Conservation (phyloP, 495 filamentous ascomycete genomes). For the Recurvomyces mirabilis region DNA sequence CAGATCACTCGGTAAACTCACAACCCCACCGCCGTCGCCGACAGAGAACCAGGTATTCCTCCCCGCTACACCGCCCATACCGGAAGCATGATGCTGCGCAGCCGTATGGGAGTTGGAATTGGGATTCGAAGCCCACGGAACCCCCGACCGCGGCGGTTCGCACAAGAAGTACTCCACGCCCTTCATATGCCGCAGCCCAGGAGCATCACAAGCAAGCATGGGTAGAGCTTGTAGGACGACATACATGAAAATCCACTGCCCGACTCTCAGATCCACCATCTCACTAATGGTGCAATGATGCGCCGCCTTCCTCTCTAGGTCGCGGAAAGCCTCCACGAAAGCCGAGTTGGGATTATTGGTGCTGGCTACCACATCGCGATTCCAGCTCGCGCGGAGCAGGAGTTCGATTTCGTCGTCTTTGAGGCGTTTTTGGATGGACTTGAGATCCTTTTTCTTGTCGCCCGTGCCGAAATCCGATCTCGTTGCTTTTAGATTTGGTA, state of each 20-base stretch:
- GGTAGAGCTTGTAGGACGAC: constrained; percentile 82
- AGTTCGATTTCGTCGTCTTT: constrained; percentile 65
- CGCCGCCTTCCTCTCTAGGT: constrained; percentile 68
- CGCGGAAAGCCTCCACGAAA: constrained; percentile 70
- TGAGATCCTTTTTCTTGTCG: constrained; percentile 57
- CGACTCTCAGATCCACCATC: constrained; percentile 63
- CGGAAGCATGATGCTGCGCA: constrained; percentile 59
- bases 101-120: too few species aligned
- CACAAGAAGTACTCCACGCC: constrained; percentile 96
- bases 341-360: too few species aligned
- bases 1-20: constrained; percentile 67
- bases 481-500: constrained; percentile 56
- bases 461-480: constrained; percentile 49
- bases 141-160: constrained; percentile 66
- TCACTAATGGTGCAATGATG: constrained; percentile 61
- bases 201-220: constrained; percentile 79
- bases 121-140: constrained; percentile 86
- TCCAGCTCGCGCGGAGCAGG: constrained; percentile 64
- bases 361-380: constrained; percentile 52
- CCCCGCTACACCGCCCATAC: constrained; percentile 31
- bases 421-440: constrained; percentile 54
- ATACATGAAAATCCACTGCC: constrained; percentile 93
- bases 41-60: constrained; percentile 73
- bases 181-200: constrained; percentile 61
- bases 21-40: constrained; percentile 50